A percentile compares a stretch with the other conserved stretches of the same genome.
Conservation (phyloP, 345 rosid genomes). For the Salix suchowensis region DNA sequence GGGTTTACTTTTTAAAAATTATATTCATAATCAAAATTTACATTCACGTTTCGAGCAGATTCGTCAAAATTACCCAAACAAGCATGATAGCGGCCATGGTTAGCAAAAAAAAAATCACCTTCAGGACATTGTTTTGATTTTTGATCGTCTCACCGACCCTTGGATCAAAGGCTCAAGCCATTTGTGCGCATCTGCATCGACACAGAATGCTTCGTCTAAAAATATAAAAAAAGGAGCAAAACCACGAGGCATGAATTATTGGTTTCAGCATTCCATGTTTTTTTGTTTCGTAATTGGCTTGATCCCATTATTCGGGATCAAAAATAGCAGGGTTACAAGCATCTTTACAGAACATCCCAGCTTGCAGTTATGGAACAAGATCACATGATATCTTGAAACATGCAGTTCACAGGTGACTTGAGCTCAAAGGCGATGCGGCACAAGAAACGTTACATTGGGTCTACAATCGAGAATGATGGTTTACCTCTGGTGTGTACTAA, state of each 20-base stretch:
- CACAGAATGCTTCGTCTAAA: too few relatives aligned
- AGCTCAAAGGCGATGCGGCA: slow-evolving; percentile 9
- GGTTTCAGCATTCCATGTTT: not conserved
- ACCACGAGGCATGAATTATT: not conserved
- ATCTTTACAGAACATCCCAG: not conserved
- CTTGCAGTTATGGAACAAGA: not conserved
- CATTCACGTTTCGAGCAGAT: not conserved
- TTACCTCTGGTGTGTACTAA: slow-evolving; percentile 11
- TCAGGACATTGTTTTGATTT: too few relatives aligned
- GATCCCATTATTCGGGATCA: not conserved
- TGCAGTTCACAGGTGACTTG: slow-evolving; percentile 2
- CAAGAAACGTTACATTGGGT: slow-evolving; percentile 8
- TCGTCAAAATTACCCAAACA: too few relatives aligned
- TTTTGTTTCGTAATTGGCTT: not conserved
- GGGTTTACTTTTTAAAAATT: too few relatives aligned
- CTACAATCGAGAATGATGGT: slow-evolving; percentile 15
- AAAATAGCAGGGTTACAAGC: not conserved
- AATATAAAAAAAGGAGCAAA: not conserved
- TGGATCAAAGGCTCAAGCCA: not conserved
- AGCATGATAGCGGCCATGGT: too few relatives aligned
- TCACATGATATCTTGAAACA: not conserved
- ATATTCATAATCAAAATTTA: too few relatives aligned
- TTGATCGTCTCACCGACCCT: too few relatives aligned
- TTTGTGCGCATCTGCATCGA: not conserved
- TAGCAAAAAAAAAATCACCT: too few relatives aligned